Conservation (phyloP, 2,329 filamentous ascomycete species). For the Blastomyces emzantsi region DNA sequence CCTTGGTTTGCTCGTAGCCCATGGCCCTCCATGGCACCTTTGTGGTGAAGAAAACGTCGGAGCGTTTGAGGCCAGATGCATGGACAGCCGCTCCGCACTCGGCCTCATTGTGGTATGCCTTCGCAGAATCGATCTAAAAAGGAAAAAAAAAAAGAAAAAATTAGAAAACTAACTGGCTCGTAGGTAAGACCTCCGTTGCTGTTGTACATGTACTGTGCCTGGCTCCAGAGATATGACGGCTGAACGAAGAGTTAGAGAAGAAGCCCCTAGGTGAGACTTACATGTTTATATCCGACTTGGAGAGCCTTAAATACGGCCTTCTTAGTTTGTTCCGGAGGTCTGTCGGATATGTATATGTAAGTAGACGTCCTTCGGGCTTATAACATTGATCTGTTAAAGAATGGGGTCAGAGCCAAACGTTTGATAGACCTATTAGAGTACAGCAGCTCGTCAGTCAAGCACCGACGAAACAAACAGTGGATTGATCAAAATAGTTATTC, state of each 20-base stretch:
- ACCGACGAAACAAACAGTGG: background rate
- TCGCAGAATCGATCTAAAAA: constrained; percentile 49
- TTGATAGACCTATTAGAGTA: constrained; percentile 30
- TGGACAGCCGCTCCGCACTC: constrained; percentile 47
- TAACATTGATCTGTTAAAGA: background rate
- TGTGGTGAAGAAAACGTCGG: constrained; percentile 53
- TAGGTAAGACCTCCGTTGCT: background rate
- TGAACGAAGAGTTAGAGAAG: background rate
- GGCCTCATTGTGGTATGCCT: constrained; percentile 50
- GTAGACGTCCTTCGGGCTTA: background rate
- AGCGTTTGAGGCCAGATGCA: constrained; percentile 44
- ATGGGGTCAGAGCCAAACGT: constrained; percentile 24
- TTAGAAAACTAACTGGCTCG: background rate
- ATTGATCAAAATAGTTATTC: background rate
- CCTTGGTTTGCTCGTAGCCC: constrained; percentile 57
- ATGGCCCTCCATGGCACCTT: constrained; percentile 47
- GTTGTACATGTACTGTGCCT: too few species aligned
- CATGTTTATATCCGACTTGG: constrained; percentile 49
- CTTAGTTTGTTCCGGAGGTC: constrained; percentile 49
- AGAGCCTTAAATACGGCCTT: constrained; percentile 50
- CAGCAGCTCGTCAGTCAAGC: constrained; percentile 12
- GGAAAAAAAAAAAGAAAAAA: too few species aligned
- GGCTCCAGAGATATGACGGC: background rate
- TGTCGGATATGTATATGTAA: constrained; percentile 19
- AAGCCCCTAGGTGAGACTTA: constrained; percentile 23